Percentiles rank a stretch among this genome's conserved stretches.
Evolutionary conservation across 257 asterid genomes (phyloP).

Genomic region (Solanum habrochaites): DNA sequence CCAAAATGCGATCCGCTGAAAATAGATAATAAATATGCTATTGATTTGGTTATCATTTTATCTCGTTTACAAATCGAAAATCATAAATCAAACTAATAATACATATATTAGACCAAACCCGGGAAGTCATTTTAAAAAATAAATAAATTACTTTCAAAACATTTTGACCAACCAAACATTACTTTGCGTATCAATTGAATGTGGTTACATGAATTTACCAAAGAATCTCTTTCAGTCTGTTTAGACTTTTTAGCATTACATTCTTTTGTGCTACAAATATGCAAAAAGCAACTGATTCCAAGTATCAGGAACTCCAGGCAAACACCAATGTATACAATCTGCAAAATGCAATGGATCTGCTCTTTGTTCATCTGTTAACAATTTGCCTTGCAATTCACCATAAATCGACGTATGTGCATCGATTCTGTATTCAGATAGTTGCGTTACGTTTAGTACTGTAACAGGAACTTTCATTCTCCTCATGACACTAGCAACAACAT

Average conservation of each 20-base stretch:
- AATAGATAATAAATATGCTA: no score
- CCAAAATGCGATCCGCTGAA: no score
- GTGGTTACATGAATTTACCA: background rate
- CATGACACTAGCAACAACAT: constrained; percentile 33
- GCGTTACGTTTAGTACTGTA: constrained; percentile 58
- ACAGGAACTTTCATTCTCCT: constrained; percentile 59
- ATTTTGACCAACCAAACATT: background rate
- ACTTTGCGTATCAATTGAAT: background rate
- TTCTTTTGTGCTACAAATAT: constrained; percentile 25
- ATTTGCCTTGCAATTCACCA: constrained; percentile 57
- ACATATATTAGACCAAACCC: background rate
- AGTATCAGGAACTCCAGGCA: constrained; percentile 87
- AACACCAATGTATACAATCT: constrained; percentile 85
- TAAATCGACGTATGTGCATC: constrained; percentile 71
- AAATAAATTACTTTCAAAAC: no score
- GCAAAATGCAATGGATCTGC: constrained; percentile 61
- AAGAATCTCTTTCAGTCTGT: background rate
- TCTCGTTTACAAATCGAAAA: no score
- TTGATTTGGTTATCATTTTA: no score
- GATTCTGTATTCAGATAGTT: constrained; percentile 61
- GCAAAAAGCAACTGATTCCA: constrained; percentile 70
- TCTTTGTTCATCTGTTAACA: constrained; percentile 53
- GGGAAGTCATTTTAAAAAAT: background rate
- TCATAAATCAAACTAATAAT: no score
- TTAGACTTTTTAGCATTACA: background rate